A percentile compares a stretch with the other conserved stretches of the same genome.
Conservation (phyloP, 176 grass and related monocot species). For the Eleusine indica region DNA sequence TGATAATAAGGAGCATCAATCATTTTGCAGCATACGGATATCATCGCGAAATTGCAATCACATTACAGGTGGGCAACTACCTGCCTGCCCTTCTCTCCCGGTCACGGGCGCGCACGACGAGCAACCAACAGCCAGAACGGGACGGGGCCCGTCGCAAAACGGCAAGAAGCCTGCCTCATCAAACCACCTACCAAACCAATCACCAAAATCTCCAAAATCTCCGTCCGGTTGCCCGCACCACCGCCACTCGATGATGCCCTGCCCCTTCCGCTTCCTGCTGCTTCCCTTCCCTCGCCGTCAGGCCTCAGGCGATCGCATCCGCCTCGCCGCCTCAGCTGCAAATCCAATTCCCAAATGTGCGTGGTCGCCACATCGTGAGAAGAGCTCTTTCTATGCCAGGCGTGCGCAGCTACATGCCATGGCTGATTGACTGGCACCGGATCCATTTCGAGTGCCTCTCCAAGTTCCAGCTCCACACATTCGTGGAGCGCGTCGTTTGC, state of each 20-base stretch:
- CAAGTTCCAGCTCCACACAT: neutral
- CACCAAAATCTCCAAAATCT: neutral
- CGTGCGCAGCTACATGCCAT: neutral
- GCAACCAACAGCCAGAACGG: neutral
- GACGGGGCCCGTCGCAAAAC: neutral
- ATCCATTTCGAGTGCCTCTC: neutral
- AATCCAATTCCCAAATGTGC: no score
- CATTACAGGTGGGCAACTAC: slow-evolving; percentile 7
- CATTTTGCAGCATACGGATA: neutral
- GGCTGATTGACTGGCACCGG: neutral
- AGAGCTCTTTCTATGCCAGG: no score
- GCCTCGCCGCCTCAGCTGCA: neutral
- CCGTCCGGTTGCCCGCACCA: neutral
- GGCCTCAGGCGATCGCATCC: neutral
- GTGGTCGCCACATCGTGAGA: no score
- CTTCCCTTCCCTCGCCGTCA: neutral
- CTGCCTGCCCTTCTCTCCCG: neutral
- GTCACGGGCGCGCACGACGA: neutral
- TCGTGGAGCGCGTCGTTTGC: neutral
- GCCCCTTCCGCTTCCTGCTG: no score
- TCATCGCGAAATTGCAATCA: neutral
- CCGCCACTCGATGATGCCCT: no score
- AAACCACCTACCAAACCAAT: neutral
- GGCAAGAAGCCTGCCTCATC: slow-evolving; percentile 3
- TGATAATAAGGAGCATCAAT: neutral